Evolutionary conservation across 768 basidiomycete species (phyloP), one percentile per base, ranked within the genome.

Genomic region (Coprinopsis marcescibilis): DNA sequence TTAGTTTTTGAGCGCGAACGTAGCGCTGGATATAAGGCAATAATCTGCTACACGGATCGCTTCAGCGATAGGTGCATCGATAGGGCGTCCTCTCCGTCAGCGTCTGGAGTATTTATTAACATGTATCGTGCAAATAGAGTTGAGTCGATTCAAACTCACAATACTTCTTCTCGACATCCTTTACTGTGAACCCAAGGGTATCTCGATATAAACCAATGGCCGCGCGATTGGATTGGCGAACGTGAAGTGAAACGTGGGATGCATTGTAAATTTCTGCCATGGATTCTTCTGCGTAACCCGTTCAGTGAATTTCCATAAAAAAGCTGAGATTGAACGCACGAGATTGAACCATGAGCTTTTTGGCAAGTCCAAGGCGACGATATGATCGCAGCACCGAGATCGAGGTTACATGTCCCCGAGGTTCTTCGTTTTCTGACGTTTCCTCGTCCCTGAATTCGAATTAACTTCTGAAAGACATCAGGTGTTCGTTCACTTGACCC

Each of bases 371-470:
- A 25, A 97, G 70, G 38, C 95, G 77, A 51, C 95, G 77, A 65
- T 97, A 94, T 11, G 90, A 83, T 48, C 95, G 76, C 40, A 98
- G 68, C 5, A 97, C 93, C 2, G 92, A 94, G 62, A 98, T 95
- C 14, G 93, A 96, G 0, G 93, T 98, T 55, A 98, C 93, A 62
- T 98, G 95, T 1, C 95, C 95, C 58, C 92, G 89, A 1, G 83
- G 78, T 35, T 78, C 78, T 33, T 80, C 77, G 26, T 83, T 82
- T 54, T 84, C 66, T 11, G 69, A 62, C 11, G 71, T 69, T 36
- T 83, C 74, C 58, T 77, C 83, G 53, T 89, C 86, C 81, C 85
- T 88, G 55, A 19, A 24, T 33, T 24, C 15, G 23, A n/a, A 19
- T 17, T 14, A 19, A 25, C 20, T 25, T 8, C 6, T 11, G 13